Evolutionary conservation across 1,139 yeast genomes (phyloP).

Genomic region (Meyerozyma sp.): DNA sequence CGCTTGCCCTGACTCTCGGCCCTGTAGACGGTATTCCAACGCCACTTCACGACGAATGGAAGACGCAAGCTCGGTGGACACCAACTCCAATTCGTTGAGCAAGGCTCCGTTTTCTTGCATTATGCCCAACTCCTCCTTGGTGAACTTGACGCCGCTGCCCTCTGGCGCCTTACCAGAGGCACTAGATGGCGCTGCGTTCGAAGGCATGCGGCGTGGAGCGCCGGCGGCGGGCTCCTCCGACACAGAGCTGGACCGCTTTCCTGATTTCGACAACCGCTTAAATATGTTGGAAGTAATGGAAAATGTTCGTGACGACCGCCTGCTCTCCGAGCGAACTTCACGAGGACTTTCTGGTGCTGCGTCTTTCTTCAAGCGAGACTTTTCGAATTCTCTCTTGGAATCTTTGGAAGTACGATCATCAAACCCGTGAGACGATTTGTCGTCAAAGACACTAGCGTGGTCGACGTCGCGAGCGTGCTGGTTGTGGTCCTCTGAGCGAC

Average conservation of each 20-base stretch:
- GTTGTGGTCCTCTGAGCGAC: conserved; percentile 3
- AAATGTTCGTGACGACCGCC: conserved; percentile 19
- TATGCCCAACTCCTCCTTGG: conserved; percentile 58
- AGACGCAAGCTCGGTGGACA: conserved; percentile 66
- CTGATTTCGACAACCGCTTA: conserved; percentile 28
- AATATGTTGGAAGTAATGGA: conserved; percentile 26
- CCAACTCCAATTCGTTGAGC: conserved; percentile 58
- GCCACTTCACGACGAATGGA: conserved; percentile 63
- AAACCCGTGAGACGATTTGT: conserved; percentile 2
- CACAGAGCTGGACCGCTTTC: conserved; percentile 14
- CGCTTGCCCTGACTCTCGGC: conserved; percentile 5
- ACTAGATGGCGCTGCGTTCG: conserved; percentile 4
- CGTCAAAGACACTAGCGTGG: background rate
- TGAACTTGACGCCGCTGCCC: conserved; percentile 23
- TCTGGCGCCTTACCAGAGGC: conserved; percentile 1
- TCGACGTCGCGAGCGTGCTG: background rate
- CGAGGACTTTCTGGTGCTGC: conserved; percentile 2
- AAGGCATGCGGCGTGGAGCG: background rate
- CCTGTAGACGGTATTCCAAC: conserved; percentile 44
- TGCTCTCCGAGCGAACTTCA: conserved; percentile 7
- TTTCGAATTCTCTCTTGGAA: background rate
- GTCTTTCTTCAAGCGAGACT: background rate
- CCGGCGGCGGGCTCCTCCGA: conserved; percentile 6
- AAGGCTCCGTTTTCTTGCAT: conserved; percentile 55
- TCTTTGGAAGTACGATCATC: background rate